Base-by-base conservation (phyloP, 768 basidiomycete genomes). In the Russula abietina region DNA sequence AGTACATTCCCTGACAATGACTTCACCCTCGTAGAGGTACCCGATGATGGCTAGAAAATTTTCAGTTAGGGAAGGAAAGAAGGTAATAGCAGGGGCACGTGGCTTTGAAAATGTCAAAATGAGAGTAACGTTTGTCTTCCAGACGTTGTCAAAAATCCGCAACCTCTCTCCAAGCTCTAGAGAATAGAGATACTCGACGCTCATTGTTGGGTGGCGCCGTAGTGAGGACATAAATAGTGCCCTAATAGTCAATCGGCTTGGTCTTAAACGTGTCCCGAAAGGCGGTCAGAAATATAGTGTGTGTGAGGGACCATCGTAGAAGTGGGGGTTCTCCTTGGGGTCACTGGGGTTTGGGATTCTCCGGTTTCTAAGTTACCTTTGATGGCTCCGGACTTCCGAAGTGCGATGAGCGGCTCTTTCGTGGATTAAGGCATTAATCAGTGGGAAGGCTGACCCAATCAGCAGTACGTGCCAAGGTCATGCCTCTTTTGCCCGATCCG, bases 281-380 rank as follows among this genome's bases (percentile, higher is more conserved):
- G 4, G 50, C 10, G 10, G 30, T 26, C 39, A 26, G 39, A 5
- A 12, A 30, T 19, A 2, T 4, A 28, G 54, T n/a, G n/a, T n/a
- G n/a, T n/a, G n/a, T n/a, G n/a, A 16, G 24, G 4, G 26, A 28
- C 11, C 17, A 10, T 6, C 9, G 11, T 62, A 62, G 22, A 62
- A 62, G 24, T 52, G 56, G 11, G 61, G 50, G n/a, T 58, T 62
- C 41, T 53, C n/a, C n/a, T n/a, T n/a, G n/a, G n/a, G n/a, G n/a
- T n/a, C n/a, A n/a, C n/a, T n/a, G n/a, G n/a, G n/a, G n/a, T n/a
- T n/a, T n/a, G n/a, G n/a, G n/a, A n/a, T n/a, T n/a, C n/a, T n/a
- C n/a, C n/a, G n/a, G n/a, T n/a, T n/a, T n/a, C n/a, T n/a, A n/a
- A n/a, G n/a, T n/a, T n/a, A n/a, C n/a, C n/a, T n/a, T n/a, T n/a